A percentile compares a stretch with the other conserved stretches of the same genome.
Evolutionary conservation across 192 early-diverging fungal species (phyloP).

Genomic region (Lobosporangium transversale): DNA sequence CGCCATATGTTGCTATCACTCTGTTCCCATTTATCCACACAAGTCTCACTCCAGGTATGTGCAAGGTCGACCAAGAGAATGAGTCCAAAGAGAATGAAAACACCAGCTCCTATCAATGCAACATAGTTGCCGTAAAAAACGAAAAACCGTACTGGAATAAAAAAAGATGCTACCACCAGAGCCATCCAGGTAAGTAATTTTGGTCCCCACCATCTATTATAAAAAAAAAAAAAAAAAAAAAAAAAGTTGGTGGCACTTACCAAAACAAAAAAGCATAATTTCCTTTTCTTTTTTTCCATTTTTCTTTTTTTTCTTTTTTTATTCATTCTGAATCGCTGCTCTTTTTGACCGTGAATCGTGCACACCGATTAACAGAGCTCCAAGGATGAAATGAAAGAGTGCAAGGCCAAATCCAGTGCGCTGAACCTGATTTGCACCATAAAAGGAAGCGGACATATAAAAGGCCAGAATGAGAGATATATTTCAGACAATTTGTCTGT

Average conservation of each 20-base stretch:
- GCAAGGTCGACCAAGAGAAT: conserved; percentile 96
- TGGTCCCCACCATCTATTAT: conserved; percentile 70
- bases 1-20: conserved; percentile 82
- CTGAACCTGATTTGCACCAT: conserved; percentile 81
- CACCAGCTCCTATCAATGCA: conserved; percentile 83
- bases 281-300: background rate
- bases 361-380: conserved; percentile 72
- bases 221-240: background rate
- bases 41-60: conserved; percentile 87
- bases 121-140: conserved; percentile 88
- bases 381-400: conserved; percentile 73
- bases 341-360: conserved; percentile 80
- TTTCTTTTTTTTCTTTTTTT: conserved; percentile 4
- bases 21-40: conserved; percentile 86
- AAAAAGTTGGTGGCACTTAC: no score
- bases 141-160: conserved; percentile 94
- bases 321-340: conserved; percentile 92
- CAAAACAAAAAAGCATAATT: background rate
- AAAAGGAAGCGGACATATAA: background rate
- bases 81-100: conserved; percentile 95
- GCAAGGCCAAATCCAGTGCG: conserved; percentile 89
- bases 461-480: conserved; percentile 4
- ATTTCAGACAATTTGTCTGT: no score
- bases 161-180: conserved; percentile 82
- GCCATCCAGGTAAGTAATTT: conserved; percentile 78